Base-by-base conservation (phyloP, 306 rosid genomes). In the Dicorynia guianensis region DNA sequence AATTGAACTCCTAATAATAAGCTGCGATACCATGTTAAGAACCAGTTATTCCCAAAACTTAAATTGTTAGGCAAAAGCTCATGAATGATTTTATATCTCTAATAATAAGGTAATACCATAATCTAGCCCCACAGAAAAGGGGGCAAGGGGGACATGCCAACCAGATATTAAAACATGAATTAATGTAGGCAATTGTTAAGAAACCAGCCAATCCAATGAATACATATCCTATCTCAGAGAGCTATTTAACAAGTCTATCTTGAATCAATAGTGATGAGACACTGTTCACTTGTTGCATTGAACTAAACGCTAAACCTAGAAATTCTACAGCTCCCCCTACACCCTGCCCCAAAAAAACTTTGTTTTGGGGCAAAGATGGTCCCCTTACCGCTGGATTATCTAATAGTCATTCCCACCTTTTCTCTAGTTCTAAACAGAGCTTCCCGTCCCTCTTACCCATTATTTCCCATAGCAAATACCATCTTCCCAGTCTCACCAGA, bases 261-360 rank as follows among this genome's bases (percentile, higher is more conserved):
- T 6, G 55, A 68, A 52, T 38, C 60, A 57, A 57, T 47, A n/a
- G n/a, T n/a, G n/a, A n/a, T n/a, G n/a, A 35, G 38, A 75, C 46
- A 75, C 39, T 11, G 65, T 63, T n/a, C 35, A 19, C 69, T 63
- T 1, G 7, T 4, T 7, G 70, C 72, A 62, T 8, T 30, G 49
- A 63, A 14, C 46, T 35, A 63, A 53, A 58, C 43, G 67, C 18
- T 42, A 49, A 67, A 73, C 5, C 8, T n/a, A n/a, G n/a, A n/a
- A n/a, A n/a, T n/a, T n/a, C n/a, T n/a, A n/a, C n/a, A n/a, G n/a
- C n/a, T n/a, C n/a, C n/a, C n/a, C n/a, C n/a, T n/a, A n/a, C n/a
- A n/a, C n/a, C n/a, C n/a, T n/a, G n/a, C n/a, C n/a, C n/a, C n/a
- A n/a, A n/a, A 25, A 2, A 25, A 25, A 25, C 30, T 25, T 25